These are phyloP conservation scores for Lactarius deliciosus DNA, from an alignment of 768 basidiomycete species.

Conservation along the genomic window DNA sequence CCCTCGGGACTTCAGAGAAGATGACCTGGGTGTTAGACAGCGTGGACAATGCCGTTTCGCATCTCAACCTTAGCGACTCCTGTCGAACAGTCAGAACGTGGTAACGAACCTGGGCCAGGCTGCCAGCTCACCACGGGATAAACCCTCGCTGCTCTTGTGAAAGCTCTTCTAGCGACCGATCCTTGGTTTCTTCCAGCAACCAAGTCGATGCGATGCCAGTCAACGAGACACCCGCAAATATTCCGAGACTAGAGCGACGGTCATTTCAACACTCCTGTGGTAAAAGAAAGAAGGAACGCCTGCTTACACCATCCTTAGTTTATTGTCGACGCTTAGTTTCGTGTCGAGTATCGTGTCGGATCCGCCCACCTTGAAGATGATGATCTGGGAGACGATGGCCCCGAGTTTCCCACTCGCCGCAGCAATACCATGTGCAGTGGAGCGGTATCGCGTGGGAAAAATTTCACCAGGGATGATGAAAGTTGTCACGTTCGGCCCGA, in stretches of 20 bases:
- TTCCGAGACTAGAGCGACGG: conserved; percentile 36
- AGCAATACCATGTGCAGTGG: conserved; percentile 45
- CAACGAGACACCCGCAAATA: conserved; percentile 47
- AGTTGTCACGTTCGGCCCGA: conserved; percentile 45
- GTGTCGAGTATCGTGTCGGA: conserved; percentile 20
- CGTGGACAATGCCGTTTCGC: conserved; percentile 2
- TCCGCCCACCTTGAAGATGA: conserved; percentile 34
- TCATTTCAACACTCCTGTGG: neutral
- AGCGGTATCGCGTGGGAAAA: conserved; percentile 47
- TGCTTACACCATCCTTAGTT: conserved; percentile 37
- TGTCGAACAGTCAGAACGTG: neutral
- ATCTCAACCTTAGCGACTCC: conserved; percentile 3
- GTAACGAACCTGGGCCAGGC: neutral
- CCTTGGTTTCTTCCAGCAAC: conserved; percentile 45
- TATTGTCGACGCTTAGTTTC: too few species aligned
- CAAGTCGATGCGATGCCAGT: conserved; percentile 44
- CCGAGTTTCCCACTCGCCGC: conserved; percentile 47
- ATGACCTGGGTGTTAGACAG: neutral
- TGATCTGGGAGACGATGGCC: conserved; percentile 44
- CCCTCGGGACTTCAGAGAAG: too few species aligned
- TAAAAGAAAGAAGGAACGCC: conserved; percentile 8
- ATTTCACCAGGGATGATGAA: conserved; percentile 46
- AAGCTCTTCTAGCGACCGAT: conserved; percentile 36
- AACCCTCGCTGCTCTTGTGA: conserved; percentile 38
- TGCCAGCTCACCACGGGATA: conserved; percentile 24